Conservation (phyloP, 2,329 filamentous ascomycete genomes). For the Xylaria sp. region DNA sequence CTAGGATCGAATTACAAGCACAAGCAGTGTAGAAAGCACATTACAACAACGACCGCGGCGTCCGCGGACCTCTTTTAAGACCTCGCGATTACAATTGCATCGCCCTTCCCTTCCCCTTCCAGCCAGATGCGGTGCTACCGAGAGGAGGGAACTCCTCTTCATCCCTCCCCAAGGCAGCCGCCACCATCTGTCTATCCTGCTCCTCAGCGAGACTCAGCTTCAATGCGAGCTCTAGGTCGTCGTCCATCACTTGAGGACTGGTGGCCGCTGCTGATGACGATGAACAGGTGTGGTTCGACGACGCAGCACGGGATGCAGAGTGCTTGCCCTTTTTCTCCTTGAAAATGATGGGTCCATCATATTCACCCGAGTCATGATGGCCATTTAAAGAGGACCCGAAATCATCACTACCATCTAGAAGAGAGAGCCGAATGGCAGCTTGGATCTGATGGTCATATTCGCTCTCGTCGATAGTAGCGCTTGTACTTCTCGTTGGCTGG, state of each 20-base stretch:
- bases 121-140: conserved; percentile 15
- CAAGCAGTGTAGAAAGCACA: too few species aligned
- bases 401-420: conserved; percentile 52
- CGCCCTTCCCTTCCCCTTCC: conserved; percentile 25
- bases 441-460: conserved; percentile 59
- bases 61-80: not conserved
- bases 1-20: too few species aligned
- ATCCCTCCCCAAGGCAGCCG: conserved; percentile 9
- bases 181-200: conserved; percentile 32
- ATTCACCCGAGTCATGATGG: conserved; percentile 41
- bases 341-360: conserved; percentile 47
- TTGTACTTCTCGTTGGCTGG: conserved; percentile 28
- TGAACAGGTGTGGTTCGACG: conserved; percentile 32
- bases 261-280: conserved; percentile 22
- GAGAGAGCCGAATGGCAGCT: conserved; percentile 56
- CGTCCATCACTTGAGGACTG: conserved; percentile 36
- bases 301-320: conserved; percentile 33
- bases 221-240: conserved; percentile 56
- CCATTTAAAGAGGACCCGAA: conserved; percentile 41
- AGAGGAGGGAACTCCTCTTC: conserved; percentile 31
- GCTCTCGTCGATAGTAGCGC: conserved; percentile 34
- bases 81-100: not conserved
- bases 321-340: conserved; percentile 41
- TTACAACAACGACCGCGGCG: too few species aligned
- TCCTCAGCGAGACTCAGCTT: conserved; percentile 56